Evolutionary conservation across 164 flowering plant genomes (phyloP).

Genomic region (Tetracentron sinense): DNA sequence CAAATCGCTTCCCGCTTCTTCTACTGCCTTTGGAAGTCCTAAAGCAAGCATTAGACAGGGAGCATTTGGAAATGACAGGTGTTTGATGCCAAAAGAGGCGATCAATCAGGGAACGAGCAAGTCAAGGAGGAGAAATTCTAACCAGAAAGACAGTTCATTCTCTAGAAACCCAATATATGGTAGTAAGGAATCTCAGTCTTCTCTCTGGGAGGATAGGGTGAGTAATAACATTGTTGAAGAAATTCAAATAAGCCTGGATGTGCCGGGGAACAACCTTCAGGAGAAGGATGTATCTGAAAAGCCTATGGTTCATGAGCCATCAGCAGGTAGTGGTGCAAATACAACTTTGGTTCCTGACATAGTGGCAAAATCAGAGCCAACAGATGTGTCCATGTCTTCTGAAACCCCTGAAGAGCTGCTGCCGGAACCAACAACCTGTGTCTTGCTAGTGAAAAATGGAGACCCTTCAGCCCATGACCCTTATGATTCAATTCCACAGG

Average conservation of each 20-base stretch:
- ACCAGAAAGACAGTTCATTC: slow-evolving; percentile 21
- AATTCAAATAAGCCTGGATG: slow-evolving; percentile 13
- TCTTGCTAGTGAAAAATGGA: slow-evolving; percentile 6
- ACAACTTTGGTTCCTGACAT: slow-evolving; percentile 15
- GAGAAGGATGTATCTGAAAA: slow-evolving; percentile 21
- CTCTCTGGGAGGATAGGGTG: slow-evolving; percentile 11
- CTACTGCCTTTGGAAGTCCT: slow-evolving; percentile 27
- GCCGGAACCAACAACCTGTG: slow-evolving; percentile 14
- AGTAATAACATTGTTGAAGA: slow-evolving; percentile 17
- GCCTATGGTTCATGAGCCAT: slow-evolving; percentile 9
- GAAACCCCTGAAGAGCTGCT: slow-evolving; percentile 12
- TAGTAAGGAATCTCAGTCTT: slow-evolving; percentile 25
- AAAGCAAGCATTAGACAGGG: slow-evolving; percentile 24
- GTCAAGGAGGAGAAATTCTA: slow-evolving; percentile 16
- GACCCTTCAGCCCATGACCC: slow-evolving; percentile 10
- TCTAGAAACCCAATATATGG: slow-evolving; percentile 25
- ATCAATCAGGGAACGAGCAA: slow-evolving; percentile 22
- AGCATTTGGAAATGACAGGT: slow-evolving; percentile 25
- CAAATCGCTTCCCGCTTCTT: slow-evolving; percentile 50
- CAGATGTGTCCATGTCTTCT: slow-evolving; percentile 9
- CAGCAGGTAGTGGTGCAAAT: slow-evolving; percentile 7
- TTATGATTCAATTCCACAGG: slow-evolving; percentile 29
- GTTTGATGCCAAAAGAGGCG: slow-evolving; percentile 25
- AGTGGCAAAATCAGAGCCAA: slow-evolving; percentile 6
- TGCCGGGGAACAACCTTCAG: slow-evolving; percentile 12